These are phyloP conservation scores for Penicillium sp. DNA, from an alignment of 2,329 filamentous ascomycete species.

Conservation along the genomic window DNA sequence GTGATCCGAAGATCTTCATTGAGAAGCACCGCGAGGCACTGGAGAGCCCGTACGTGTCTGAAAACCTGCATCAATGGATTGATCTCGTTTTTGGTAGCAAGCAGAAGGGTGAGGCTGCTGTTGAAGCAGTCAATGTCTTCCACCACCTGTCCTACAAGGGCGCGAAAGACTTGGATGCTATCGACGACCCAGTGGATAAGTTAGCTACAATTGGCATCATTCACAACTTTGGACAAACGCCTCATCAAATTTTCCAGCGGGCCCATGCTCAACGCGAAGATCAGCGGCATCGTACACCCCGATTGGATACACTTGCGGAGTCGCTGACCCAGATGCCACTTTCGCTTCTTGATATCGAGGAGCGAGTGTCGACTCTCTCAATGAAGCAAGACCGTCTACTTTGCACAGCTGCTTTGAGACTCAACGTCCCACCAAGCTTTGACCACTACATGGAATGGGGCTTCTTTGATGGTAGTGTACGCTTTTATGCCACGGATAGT, in stretches of 20 bases:
- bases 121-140: conserved; percentile 92
- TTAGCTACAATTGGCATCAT: conserved; percentile 92
- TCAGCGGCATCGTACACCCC: conserved; percentile 59
- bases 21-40: conserved; percentile 92
- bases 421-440: conserved; percentile 81
- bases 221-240: conserved; percentile 97
- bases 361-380: conserved; percentile 76
- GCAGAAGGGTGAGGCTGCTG: conserved; percentile 85
- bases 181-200: conserved; percentile 82
- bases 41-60: conserved; percentile 88
- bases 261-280: conserved; percentile 76
- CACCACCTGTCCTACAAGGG: conserved; percentile 94
- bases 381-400: conserved; percentile 78
- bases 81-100: conserved; percentile 93
- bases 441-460: conserved; percentile 96
- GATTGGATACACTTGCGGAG: conserved; percentile 75
- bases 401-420: conserved; percentile 76
- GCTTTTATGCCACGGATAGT: conserved; percentile 83
- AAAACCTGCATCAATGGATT: conserved; percentile 90
- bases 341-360: conserved; percentile 72
- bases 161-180: conserved; percentile 86
- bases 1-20: conserved; percentile 92
- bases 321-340: conserved; percentile 75
- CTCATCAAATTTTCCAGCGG: conserved; percentile 85
- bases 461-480: conserved; percentile 86